A percentile compares a stretch with the other conserved stretches of the same genome.
These are phyloP conservation scores for Helicocarpus griseus DNA, from an alignment of 2,329 filamentous ascomycete species.

Conservation along the genomic window DNA sequence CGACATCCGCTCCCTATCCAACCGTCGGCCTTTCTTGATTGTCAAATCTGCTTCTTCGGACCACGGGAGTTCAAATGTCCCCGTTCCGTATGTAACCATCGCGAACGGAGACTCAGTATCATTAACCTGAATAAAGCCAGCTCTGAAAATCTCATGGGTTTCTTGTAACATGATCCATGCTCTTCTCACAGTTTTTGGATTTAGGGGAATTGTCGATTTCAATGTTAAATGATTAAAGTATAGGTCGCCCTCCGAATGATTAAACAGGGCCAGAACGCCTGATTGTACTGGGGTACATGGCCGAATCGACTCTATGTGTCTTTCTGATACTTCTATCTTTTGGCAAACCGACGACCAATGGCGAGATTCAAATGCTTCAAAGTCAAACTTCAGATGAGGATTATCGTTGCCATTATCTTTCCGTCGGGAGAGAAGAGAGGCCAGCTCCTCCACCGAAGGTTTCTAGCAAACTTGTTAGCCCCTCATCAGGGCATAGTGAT, in stretches of 20 bases:
- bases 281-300: slow-evolving; percentile 74
- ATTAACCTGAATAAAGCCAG: slow-evolving; percentile 58
- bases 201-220: slow-evolving; percentile 34
- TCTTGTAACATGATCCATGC: slow-evolving; percentile 52
- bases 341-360: slow-evolving; percentile 27
- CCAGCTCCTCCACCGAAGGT: slow-evolving; percentile 27
- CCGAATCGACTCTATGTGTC: slow-evolving; percentile 48
- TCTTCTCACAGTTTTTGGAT: slow-evolving; percentile 33
- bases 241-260: slow-evolving; percentile 53
- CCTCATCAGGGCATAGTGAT: not conserved
- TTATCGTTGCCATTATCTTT: slow-evolving; percentile 30
- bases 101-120: slow-evolving; percentile 55
- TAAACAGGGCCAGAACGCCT: slow-evolving; percentile 68
- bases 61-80: slow-evolving; percentile 32
- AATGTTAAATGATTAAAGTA: slow-evolving; percentile 68
- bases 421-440: slow-evolving; percentile 20
- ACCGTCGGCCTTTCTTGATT: not conserved
- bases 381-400: slow-evolving; percentile 33
- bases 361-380: slow-evolving; percentile 41
- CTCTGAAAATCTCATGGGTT: slow-evolving; percentile 63
- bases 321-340: slow-evolving; percentile 20
- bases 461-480: slow-evolving; percentile 18
- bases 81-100: slow-evolving; percentile 56
- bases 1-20: slow-evolving; percentile 5
- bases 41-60: not conserved